These are phyloP conservation scores for Fusarium irregulare DNA, from an alignment of 2,329 filamentous ascomycete genomes.

Conservation along the genomic window DNA sequence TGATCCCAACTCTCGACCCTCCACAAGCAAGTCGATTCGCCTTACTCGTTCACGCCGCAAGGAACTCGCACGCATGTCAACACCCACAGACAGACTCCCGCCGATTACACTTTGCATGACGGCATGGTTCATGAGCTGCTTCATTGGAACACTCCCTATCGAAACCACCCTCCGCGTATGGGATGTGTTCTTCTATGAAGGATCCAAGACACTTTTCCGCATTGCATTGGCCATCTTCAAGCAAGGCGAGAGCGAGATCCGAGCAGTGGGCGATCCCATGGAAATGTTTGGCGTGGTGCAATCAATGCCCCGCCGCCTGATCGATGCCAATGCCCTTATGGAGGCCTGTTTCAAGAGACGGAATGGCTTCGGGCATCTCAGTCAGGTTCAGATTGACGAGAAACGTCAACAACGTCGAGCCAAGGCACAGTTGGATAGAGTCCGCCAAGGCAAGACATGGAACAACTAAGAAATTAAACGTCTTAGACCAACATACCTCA, in stretches of 20 bases:
- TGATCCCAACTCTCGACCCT: constrained; percentile 52
- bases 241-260: constrained; percentile 82
- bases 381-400: constrained; percentile 83
- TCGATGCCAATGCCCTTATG: constrained; percentile 85
- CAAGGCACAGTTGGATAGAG: constrained; percentile 59
- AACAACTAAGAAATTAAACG: constrained; percentile 37
- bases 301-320: constrained; percentile 79
- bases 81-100: constrained; percentile 70
- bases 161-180: constrained; percentile 92
- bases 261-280: constrained; percentile 84
- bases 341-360: constrained; percentile 84
- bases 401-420: constrained; percentile 75
- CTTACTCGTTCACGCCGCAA: constrained; percentile 54
- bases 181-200: constrained; percentile 97
- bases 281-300: constrained; percentile 97
- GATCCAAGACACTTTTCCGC: constrained; percentile 91
- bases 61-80: constrained; percentile 54
- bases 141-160: constrained; percentile 90
- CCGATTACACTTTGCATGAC: constrained; percentile 94
- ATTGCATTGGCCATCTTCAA: constrained; percentile 94
- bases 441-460: constrained; percentile 47
- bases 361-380: constrained; percentile 84
- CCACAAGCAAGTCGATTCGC: constrained; percentile 52
- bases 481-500: constrained; percentile 2
- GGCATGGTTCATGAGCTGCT: constrained; percentile 98